These are phyloP conservation scores for Elsinoe arachidis DNA, from an alignment of 2,329 filamentous ascomycete genomes.

Conservation along the genomic window DNA sequence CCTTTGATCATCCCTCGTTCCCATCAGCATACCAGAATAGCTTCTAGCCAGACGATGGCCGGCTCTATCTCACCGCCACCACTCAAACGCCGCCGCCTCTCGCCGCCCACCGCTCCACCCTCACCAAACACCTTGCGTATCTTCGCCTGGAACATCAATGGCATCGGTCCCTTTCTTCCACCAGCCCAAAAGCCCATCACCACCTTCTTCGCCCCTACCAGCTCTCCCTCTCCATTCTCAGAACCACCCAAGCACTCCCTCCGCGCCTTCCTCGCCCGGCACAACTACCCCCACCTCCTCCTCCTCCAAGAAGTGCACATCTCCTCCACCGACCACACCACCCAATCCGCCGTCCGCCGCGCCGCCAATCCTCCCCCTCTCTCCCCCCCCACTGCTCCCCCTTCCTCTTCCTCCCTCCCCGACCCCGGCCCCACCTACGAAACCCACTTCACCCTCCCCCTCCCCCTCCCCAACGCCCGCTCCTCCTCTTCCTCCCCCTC, in stretches of 20 bases:
- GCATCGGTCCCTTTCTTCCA: constrained; percentile 34
- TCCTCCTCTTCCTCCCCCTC: constrained; percentile 31
- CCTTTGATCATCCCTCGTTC: too few species aligned
- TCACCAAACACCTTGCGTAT: constrained; percentile 24
- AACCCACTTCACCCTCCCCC: constrained; percentile 40
- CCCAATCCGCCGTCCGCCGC: constrained; percentile 31
- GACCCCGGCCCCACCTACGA: constrained; percentile 30
- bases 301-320: constrained; percentile 46
- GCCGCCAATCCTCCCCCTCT: constrained; percentile 27
- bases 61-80: constrained; percentile 25
- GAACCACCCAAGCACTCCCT: constrained; percentile 24
- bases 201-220: constrained; percentile 28
- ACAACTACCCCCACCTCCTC: constrained; percentile 38
- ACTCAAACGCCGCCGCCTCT: constrained; percentile 21
- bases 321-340: constrained; percentile 30
- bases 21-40: too few species aligned
- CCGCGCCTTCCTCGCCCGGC: constrained; percentile 36
- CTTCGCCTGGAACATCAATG: constrained; percentile 44
- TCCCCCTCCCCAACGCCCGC: constrained; percentile 39
- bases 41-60: not conserved
- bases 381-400: constrained; percentile 18
- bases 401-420: not conserved
- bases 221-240: not conserved
- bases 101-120: not conserved
- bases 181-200: constrained; percentile 30